Evolutionary conservation across 192 early-diverging fungal genomes (phyloP).

Genomic region (Rhizophagus clarus): DNA sequence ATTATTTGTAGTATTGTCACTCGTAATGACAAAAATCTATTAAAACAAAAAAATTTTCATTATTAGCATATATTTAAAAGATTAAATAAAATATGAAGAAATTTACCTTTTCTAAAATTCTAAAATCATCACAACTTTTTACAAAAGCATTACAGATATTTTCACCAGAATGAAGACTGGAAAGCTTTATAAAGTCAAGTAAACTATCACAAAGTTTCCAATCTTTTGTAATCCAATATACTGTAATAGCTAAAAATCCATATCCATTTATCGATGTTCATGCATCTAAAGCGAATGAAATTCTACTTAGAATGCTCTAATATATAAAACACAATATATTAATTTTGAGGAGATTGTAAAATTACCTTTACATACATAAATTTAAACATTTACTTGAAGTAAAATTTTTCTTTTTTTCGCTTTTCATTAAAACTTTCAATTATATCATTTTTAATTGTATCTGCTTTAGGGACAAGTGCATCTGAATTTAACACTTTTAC

Average conservation of each 20-base stretch:
- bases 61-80: too few relatives aligned
- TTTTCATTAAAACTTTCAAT: slow-evolving; percentile 2
- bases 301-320: not conserved
- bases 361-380: too few relatives aligned
- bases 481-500: slow-evolving; percentile 6
- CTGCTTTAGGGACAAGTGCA: not conserved
- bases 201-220: not conserved
- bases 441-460: slow-evolving; percentile 1
- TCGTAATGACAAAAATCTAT: slow-evolving; percentile 9
- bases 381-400: not conserved
- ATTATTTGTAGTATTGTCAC: slow-evolving; percentile 19
- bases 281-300: slow-evolving; percentile 3
- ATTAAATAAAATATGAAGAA: not conserved
- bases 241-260: slow-evolving; percentile 10
- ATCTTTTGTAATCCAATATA: not conserved
- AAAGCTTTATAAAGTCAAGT: slow-evolving; percentile 14
- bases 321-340: too few relatives aligned
- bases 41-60: too few relatives aligned
- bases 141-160: slow-evolving; percentile 11
- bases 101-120: slow-evolving; percentile 6
- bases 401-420: not conserved
- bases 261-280: not conserved
- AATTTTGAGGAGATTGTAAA: too few relatives aligned
- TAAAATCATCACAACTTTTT: not conserved
- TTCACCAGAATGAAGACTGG: not conserved